Base-by-base conservation (phyloP, 352 stramenopile genomes). In the Paralagenidium karlingii region DNA sequence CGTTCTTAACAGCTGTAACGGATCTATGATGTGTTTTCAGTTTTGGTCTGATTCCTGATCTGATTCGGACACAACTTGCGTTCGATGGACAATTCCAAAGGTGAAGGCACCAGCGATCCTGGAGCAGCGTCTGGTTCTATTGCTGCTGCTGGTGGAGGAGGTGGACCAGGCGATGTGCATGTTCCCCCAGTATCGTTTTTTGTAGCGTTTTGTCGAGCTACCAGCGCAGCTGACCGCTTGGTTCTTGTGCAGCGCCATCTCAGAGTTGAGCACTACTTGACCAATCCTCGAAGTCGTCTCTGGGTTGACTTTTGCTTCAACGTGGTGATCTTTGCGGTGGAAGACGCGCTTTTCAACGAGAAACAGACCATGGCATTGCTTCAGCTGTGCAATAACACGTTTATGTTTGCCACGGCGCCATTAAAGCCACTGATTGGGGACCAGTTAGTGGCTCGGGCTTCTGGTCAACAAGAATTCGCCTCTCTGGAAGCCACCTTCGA, bases 251-350 rank as follows among this genome's bases (percentile, higher is more conserved):
- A 63, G 15, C 18, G 34, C 5, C 55, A 67, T 12, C 65, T 85
- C 24, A 42, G 53, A 16, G 63, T 82, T 3, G 33, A 53, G 27
- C 63, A 77, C 47, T 80, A 74, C 39, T 41, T 26, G 20, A 45
- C 51, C 12, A 89, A 84, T 21, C 54, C 67, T 15, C 57, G 60
- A 8, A 66, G 63, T 18, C 55, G 52, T 7, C 60, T 59, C 32
- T 81, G 55, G 45, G 51, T 80, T 12, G 65, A 89, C 34, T 74
- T 76, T 29, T 78, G 62, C 51, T 83, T 86, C 39, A 55, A 61
- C 18, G 57, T 79, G 37, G 45, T 85, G 20, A 61, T 62, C 25
- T 89, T 89, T 48, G 68, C 56, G 40, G 50, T 48, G 26, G 58
- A 82, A 19, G 64, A 83, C 12, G 58, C 51, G 2, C 34, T 70